A percentile compares a stretch with the other conserved stretches of the same genome.
Evolutionary conservation across 345 rosid species (phyloP).

Genomic region (Litchi chinensis): DNA sequence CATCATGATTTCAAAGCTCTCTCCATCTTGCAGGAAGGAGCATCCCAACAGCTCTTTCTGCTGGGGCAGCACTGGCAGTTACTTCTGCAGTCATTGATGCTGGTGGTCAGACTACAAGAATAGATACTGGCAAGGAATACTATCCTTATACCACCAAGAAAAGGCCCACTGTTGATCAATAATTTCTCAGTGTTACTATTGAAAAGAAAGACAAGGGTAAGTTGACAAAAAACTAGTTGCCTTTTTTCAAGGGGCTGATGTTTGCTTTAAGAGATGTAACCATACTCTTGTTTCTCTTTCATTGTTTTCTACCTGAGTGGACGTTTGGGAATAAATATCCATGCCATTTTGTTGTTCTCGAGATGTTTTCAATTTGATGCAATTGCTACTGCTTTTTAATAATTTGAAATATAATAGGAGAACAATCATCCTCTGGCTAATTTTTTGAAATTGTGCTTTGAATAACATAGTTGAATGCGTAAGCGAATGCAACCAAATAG

Average conservation of each 20-base stretch:
- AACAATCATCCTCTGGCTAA: background rate
- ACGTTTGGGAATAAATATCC: slow-evolving; percentile 29
- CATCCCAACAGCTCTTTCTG: slow-evolving; percentile 79
- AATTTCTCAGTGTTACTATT: slow-evolving; percentile 22
- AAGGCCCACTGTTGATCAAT: slow-evolving; percentile 58
- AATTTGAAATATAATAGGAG: background rate
- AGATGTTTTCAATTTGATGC: slow-evolving; percentile 6
- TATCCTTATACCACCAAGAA: slow-evolving; percentile 91
- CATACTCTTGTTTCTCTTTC: slow-evolving; percentile 34
- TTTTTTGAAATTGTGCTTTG: background rate
- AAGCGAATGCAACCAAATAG: background rate
- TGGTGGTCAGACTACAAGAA: slow-evolving; percentile 92
- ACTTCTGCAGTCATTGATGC: slow-evolving; percentile 83
- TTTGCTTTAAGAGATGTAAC: slow-evolving; percentile 44
- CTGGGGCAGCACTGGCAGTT: slow-evolving; percentile 84
- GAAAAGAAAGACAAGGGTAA: slow-evolving; percentile 17
- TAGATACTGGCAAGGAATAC: slow-evolving; percentile 87
- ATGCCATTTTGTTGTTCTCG: slow-evolving; percentile 18
- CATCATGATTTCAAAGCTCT: background rate
- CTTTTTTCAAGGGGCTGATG: slow-evolving; percentile 24
- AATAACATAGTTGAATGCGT: background rate
- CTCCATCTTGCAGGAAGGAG: slow-evolving; percentile 62
- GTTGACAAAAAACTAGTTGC: slow-evolving; percentile 7
- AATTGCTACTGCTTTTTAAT: background rate
- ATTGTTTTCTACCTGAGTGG: slow-evolving; percentile 7